Base-by-base conservation (phyloP, 2,329 filamentous ascomycete species). In the Fusarium guadeloupense region DNA sequence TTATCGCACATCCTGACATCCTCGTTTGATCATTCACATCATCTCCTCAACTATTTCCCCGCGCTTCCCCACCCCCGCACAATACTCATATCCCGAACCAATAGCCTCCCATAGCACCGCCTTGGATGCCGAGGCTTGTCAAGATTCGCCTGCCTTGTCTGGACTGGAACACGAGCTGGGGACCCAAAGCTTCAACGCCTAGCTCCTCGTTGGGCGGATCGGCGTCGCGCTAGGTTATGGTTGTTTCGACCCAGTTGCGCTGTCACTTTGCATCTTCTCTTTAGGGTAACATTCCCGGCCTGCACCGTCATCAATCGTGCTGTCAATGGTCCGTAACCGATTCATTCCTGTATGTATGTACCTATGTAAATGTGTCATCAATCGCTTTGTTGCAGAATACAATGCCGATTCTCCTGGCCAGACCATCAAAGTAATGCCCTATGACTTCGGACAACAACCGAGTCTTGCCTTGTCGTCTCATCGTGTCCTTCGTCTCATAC, bases 391-490 rank as follows among this genome's bases (percentile, higher is more conserved):
- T 34, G 46, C 42, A 38, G 54, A 47, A 46, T 44, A n/a, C 13
- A 45, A 31, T 39, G 35, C 16, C 30, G 23, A 33, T 26, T 46
- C 33, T n/a, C 49, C 25, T 12, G 35, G 20, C 25, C 31, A 23
- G 31, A 40, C 23, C 35, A 43, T 13, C n/a, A 16, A 41, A 30
- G 33, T 39, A 33, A 59, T 39, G 28, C 12, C 17, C 21, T 40
- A 43, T 48, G 26, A n/a, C 41, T 47, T 69, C 63, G 54, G 66
- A 65, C 37, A 44, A 57, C 57, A 54, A 31, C 66, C 66, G 66
- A 68, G 45, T 52, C 28, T 37, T 40, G 19, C 41, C 47, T 31
- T 28, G 28, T 51, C 43, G 56, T 40, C 45, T 60, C 57, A 39
- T 40, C 48, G 35, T 51, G n/a, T 42, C 53, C 14, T 23, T 20